A percentile compares a stretch with the other conserved stretches of the same genome.
Evolutionary conservation across 257 asterid genomes (phyloP).

Genomic region (Striga asiatica): DNA sequence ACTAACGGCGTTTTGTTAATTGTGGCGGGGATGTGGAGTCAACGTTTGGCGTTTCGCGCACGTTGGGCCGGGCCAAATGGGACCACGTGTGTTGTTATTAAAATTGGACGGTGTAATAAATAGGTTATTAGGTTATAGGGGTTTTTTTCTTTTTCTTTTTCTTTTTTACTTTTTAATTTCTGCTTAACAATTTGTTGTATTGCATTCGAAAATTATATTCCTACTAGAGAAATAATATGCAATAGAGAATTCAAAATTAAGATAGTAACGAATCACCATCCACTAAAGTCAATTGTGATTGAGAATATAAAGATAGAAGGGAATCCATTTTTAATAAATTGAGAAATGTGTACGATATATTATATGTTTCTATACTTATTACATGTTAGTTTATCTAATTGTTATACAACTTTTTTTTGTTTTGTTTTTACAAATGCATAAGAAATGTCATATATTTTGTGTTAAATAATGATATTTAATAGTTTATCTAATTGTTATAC

Average conservation of each 20-base stretch:
- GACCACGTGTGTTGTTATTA: no score
- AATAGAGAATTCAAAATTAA: neutral
- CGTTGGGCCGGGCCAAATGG: constrained; percentile 13
- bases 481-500: no score
- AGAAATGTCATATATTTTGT: no score
- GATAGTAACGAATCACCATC: neutral
- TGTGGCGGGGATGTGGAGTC: constrained; percentile 5
- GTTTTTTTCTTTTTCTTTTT: neutral
- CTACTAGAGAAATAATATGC: neutral
- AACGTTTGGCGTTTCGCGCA: constrained; percentile 3
- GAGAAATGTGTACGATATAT: neutral
- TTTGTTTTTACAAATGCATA: no score
- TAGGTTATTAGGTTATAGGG: no score
- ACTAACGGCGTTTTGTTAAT: constrained; percentile 24
- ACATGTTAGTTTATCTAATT: no score
- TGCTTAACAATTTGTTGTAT: no score
- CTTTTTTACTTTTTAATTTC: no score
- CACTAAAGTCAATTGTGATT: neutral
- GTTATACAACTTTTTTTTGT: no score
- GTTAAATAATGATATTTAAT: no score
- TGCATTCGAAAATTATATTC: neutral
- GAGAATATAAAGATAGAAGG: neutral
- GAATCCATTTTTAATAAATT: no score
- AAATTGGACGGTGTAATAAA: no score
- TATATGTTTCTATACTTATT: neutral